These are phyloP conservation scores for Cyclotella atomus DNA, from an alignment of 108 stramenopile genomes.

Conservation along the genomic window DNA sequence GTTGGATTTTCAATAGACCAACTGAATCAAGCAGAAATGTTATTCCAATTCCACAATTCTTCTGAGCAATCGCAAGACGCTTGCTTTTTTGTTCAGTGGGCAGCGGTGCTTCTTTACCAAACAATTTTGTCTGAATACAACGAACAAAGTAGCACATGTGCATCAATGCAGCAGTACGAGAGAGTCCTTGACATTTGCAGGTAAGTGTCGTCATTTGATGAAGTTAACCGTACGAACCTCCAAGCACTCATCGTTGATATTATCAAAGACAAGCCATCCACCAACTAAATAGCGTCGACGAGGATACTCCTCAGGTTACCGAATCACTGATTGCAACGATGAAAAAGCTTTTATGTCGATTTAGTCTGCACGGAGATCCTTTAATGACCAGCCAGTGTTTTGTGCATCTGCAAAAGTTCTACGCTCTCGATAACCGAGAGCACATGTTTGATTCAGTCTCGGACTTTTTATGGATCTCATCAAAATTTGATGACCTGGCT, in stretches of 20 bases:
- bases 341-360: slow-evolving; percentile 28
- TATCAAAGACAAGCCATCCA: slow-evolving; percentile 28
- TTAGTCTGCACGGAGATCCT: slow-evolving; percentile 28
- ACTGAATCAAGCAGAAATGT: slow-evolving; percentile 22
- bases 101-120: slow-evolving; percentile 37
- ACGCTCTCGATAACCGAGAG: slow-evolving; percentile 11
- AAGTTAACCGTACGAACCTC: background rate
- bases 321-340: slow-evolving; percentile 38
- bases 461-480: slow-evolving; percentile 33
- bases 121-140: slow-evolving; percentile 39
- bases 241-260: background rate
- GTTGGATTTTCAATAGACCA: slow-evolving; percentile 27
- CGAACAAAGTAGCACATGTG: background rate
- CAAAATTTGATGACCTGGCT: slow-evolving; percentile 34
- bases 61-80: slow-evolving; percentile 6
- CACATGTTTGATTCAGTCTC: slow-evolving; percentile 15
- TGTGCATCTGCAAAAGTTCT: slow-evolving; percentile 27
- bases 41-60: slow-evolving; percentile 12
- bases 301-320: slow-evolving; percentile 15
- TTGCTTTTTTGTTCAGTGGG: slow-evolving; percentile 39
- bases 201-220: slow-evolving; percentile 13
- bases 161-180: slow-evolving; percentile 19
- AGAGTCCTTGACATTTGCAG: slow-evolving; percentile 20
- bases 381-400: slow-evolving; percentile 28
- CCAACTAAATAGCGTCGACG: slow-evolving; percentile 7